Conservation (phyloP, 352 stramenopile species). For the Lagenidium giganteum region DNA sequence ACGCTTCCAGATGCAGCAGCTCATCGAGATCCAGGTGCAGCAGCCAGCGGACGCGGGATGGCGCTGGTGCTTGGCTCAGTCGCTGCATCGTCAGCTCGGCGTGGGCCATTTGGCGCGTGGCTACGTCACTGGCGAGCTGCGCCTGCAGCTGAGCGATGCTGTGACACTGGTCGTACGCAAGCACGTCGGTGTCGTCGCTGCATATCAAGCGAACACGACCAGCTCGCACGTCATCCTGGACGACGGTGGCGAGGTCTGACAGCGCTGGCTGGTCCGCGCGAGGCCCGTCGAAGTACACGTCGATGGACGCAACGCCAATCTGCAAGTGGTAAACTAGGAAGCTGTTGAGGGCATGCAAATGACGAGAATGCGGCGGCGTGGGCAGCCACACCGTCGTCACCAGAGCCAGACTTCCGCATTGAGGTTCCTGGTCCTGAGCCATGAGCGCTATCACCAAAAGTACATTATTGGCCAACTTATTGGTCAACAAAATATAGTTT, state of each 20-base stretch:
- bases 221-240: conserved; percentile 4
- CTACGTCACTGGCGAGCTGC: conserved; percentile 12
- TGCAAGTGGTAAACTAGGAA: conserved; percentile 34
- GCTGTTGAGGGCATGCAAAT: conserved; percentile 21
- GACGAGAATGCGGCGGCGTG: conserved; percentile 2
- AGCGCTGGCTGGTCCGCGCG: conserved; percentile 11
- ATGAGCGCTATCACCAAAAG: too few relatives aligned
- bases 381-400: conserved; percentile 35
- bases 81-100: conserved; percentile 22
- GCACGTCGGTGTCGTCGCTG: not conserved
- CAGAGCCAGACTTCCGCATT: too few relatives aligned
- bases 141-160: conserved; percentile 5
- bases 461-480: too few relatives aligned
- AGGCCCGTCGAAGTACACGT: conserved; percentile 30
- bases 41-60: conserved; percentile 18
- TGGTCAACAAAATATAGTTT: too few relatives aligned
- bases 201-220: conserved; percentile 26
- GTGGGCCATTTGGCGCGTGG: conserved; percentile 29
- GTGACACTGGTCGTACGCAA: conserved; percentile 9
- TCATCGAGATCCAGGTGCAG: conserved; percentile 38
- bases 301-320: conserved; percentile 27
- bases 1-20: conserved; percentile 23
- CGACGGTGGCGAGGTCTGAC: conserved; percentile 7
- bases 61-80: not conserved
- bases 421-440: too few relatives aligned